Evolutionary conservation across 2,329 filamentous ascomycete genomes (phyloP).

Genomic region (Hymenoscyphus repandus): DNA sequence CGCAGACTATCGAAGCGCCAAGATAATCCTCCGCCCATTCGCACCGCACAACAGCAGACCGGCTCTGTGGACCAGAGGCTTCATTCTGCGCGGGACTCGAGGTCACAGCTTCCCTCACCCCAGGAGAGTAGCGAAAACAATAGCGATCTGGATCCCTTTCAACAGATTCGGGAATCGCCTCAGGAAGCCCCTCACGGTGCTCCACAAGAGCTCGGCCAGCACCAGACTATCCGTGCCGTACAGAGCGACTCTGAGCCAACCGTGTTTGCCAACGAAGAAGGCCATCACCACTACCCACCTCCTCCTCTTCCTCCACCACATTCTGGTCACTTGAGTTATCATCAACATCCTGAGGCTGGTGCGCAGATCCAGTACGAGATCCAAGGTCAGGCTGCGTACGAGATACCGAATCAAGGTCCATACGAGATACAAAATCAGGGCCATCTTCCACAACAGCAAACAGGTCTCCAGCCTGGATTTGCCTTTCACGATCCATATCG

Average conservation of each 20-base stretch:
- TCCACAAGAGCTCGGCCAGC: slow-evolving; percentile 19
- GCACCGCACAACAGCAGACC: slow-evolving; percentile 34
- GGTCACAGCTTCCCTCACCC: slow-evolving; percentile 26
- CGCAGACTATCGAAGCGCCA: slow-evolving; percentile 53
- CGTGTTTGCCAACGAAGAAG: slow-evolving; percentile 16
- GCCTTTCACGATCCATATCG: slow-evolving; percentile 32
- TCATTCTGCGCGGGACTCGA: slow-evolving; percentile 27
- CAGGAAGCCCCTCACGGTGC: slow-evolving; percentile 8
- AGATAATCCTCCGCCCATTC: slow-evolving; percentile 41
- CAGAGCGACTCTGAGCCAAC: slow-evolving; percentile 21
- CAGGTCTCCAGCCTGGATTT: slow-evolving; percentile 31
- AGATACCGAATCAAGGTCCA: slow-evolving; percentile 19
- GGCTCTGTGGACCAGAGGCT: slow-evolving; percentile 34
- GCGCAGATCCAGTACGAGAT: slow-evolving; percentile 16
- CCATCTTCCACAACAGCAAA: slow-evolving; percentile 27
- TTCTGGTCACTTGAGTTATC: slow-evolving; percentile 20
- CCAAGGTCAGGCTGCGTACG: slow-evolving; percentile 14
- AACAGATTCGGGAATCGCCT: slow-evolving; percentile 23
- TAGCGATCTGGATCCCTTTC: slow-evolving; percentile 25
- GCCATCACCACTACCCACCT: slow-evolving; percentile 32
- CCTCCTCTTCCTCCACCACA: slow-evolving; percentile 15
- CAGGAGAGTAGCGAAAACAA: slow-evolving; percentile 27
- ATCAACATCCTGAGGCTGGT: slow-evolving; percentile 19
- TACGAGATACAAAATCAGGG: slow-evolving; percentile 21
- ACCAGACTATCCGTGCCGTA: slow-evolving; percentile 27